Conservation (phyloP, 2,329 filamentous ascomycete species). For the Atkinsonella texensis region DNA sequence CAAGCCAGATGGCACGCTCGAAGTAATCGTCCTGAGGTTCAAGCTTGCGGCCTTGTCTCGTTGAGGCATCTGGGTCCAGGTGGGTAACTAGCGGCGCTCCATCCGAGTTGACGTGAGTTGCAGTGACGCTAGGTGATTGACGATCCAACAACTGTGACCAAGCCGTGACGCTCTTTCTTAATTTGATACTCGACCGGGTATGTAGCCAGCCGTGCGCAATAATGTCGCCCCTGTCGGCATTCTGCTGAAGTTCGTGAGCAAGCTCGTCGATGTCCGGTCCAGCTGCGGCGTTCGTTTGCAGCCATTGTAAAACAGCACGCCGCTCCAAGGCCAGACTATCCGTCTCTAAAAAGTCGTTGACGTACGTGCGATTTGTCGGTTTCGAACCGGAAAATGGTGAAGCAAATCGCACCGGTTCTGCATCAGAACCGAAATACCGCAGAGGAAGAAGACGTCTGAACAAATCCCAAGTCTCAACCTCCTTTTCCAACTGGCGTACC, state of each 20-base stretch:
- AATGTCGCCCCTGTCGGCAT: conserved; percentile 66
- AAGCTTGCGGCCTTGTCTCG: conserved; percentile 63
- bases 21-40: conserved; percentile 79
- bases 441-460: conserved; percentile 62
- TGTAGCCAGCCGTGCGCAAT: conserved; percentile 88
- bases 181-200: conserved; percentile 81
- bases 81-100: conserved; percentile 66
- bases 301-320: conserved; percentile 70
- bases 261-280: conserved; percentile 63
- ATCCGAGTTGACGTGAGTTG: conserved; percentile 44
- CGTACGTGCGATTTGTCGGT: conserved; percentile 13
- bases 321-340: conserved; percentile 68
- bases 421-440: conserved; percentile 38
- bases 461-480: conserved; percentile 85
- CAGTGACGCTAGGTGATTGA: conserved; percentile 41
- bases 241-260: conserved; percentile 62
- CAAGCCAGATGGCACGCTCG: conserved; percentile 82
- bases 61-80: conserved; percentile 82
- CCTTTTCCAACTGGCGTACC: conserved; percentile 54
- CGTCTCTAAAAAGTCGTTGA: conserved; percentile 59
- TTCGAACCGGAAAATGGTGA: conserved; percentile 16
- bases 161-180: conserved; percentile 67
- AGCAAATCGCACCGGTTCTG: conserved; percentile 20
- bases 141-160: conserved; percentile 55
- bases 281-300: conserved; percentile 64